Evolutionary conservation across 164 flowering plant species (phyloP).

Genomic region (Buxus sempervirens): DNA sequence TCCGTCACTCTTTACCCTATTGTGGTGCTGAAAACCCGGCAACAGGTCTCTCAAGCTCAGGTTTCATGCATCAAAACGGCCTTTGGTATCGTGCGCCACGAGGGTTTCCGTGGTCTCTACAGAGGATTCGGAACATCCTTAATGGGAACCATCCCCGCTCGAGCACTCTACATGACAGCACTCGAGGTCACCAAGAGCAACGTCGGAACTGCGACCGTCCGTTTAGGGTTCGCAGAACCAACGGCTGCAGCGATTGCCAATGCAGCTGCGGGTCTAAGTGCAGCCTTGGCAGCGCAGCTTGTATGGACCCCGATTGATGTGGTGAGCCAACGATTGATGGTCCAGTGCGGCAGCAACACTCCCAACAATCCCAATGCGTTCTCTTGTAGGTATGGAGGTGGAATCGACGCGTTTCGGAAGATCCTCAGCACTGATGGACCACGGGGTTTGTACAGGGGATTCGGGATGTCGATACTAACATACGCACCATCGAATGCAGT

Average conservation of each 20-base stretch:
- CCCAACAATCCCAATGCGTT: neutral
- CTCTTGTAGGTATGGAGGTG: conserved; percentile 42
- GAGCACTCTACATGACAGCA: conserved; percentile 79
- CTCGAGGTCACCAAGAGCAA: conserved; percentile 79
- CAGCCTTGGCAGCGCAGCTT: conserved; percentile 81
- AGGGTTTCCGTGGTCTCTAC: conserved; percentile 69
- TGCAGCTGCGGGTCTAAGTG: conserved; percentile 71
- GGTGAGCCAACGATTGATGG: conserved; percentile 83
- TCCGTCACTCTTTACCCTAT: conserved; percentile 64
- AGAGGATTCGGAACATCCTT: conserved; percentile 78
- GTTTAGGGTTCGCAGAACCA: conserved; percentile 58
- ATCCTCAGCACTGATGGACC: conserved; percentile 52
- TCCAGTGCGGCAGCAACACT: conserved; percentile 42
- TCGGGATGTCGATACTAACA: conserved; percentile 76
- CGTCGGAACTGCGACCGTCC: conserved; percentile 46
- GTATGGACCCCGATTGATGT: conserved; percentile 92
- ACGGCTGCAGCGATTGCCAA: conserved; percentile 61
- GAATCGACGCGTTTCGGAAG: conserved; percentile 68
- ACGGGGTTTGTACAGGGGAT: conserved; percentile 74
- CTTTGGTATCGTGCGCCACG: conserved; percentile 34
- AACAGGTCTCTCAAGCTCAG: conserved; percentile 42
- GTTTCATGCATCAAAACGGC: conserved; percentile 43
- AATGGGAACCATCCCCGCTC: conserved; percentile 79
- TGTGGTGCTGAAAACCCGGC: conserved; percentile 67
- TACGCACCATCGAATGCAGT: conserved; percentile 91